Evolutionary conservation across 306 rosid species (phyloP), one percentile per base, ranked within the genome.

Genomic region (Acmispon strigosus): DNA sequence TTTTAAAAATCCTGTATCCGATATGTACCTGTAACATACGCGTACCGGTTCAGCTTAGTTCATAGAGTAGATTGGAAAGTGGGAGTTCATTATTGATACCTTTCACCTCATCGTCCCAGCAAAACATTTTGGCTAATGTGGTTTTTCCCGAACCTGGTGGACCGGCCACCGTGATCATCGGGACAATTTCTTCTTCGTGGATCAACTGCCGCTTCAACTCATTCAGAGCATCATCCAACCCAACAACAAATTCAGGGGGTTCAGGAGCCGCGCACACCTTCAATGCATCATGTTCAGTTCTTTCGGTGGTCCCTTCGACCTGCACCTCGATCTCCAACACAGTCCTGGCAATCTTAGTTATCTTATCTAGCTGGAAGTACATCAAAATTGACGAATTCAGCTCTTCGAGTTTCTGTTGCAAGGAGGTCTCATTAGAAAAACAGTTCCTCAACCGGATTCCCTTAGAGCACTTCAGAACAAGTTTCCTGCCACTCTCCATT

Each of bases 91-190:
- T 18, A 13, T 2, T 13, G 12, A 39, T 73, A 89, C 90, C 90
- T 78, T 42, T 58, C 3, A 84, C 77, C n/a, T 87, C 44, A 12
- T 76, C 29, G 39, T 87, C 86, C 54, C 73, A 77, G 56, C 87
- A 86, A n/a, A 89, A 59, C 68, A 0, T 73, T 24, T 60, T 72
- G 9, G 76, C 90, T 62, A 89, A 74, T 0, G 96, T 79, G 4
- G 90, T 75, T 75, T 86, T 89, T 32, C 92, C 90, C 0, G 77
- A 79, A 39, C 92, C 96, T n/a, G 66, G 82, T 1, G 83, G 37
- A 15, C 85, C 88, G 5, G 90, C 81, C 17, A 89, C 41, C 5
- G 82, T 84, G 1, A 77, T 42, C 66, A 83, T 81, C 0, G 84
- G 55, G 2, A 10, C 71, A 3, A 14, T 77, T 17, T 51, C 64